Percentiles rank a stretch among this genome's conserved stretches.
Conservation (phyloP, 2,329 filamentous ascomycete genomes). For the Colletotrichum sp. region DNA sequence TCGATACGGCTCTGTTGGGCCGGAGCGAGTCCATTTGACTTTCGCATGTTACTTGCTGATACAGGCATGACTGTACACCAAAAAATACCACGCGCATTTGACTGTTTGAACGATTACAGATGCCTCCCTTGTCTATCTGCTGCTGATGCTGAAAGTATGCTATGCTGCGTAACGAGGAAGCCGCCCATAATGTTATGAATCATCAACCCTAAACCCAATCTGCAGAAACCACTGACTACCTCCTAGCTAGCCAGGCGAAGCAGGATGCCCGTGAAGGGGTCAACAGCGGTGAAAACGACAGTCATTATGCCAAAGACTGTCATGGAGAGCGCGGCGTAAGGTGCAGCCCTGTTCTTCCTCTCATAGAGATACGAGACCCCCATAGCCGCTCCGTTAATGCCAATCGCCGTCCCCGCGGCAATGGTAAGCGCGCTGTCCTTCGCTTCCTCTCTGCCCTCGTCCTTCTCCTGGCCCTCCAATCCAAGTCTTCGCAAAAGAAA, state of each 20-base stretch:
- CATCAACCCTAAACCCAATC: not conserved
- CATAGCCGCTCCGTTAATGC: slow-evolving; percentile 66
- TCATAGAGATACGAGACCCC: slow-evolving; percentile 64
- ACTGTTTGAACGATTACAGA: not conserved
- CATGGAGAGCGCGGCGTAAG: slow-evolving; percentile 63
- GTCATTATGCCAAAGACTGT: slow-evolving; percentile 62
- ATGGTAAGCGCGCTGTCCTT: slow-evolving; percentile 39
- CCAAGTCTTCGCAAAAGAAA: slow-evolving; percentile 34
- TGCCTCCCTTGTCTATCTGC: not conserved
- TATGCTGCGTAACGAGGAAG: not conserved
- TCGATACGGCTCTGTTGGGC: not conserved
- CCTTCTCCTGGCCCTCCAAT: slow-evolving; percentile 21
- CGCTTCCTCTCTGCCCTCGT: not conserved
- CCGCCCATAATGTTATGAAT: not conserved
- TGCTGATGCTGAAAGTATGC: not conserved
- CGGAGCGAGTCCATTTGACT: not conserved
- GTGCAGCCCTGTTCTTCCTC: slow-evolving; percentile 54
- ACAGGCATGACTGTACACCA: slow-evolving; percentile 12
- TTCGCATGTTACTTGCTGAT: not conserved
- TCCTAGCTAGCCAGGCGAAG: slow-evolving; percentile 27
- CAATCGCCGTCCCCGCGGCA: slow-evolving; percentile 57
- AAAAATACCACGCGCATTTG: slow-evolving; percentile 11
- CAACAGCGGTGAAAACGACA: slow-evolving; percentile 57
- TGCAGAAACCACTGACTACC: not conserved
- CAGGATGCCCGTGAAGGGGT: slow-evolving; percentile 44